These are phyloP conservation scores for Naganishia onofrii DNA, from an alignment of 768 basidiomycete genomes.

Conservation along the genomic window DNA sequence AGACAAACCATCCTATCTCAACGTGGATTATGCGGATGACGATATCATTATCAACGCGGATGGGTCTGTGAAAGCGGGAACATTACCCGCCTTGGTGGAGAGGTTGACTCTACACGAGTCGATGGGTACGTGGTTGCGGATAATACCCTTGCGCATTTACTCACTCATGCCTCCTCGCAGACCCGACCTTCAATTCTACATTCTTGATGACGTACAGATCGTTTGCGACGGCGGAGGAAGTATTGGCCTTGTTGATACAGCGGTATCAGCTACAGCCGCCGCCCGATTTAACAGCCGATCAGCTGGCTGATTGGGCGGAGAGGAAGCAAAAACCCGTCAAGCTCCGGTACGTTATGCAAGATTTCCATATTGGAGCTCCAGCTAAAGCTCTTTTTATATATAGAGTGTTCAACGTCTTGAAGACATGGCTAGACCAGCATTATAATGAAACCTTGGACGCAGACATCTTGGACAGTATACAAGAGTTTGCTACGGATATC, in stretches of 20 bases:
- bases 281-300: conserved; percentile 60
- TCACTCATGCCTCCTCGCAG: conserved; percentile 50
- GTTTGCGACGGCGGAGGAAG: conserved; percentile 76
- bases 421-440: conserved; percentile 79
- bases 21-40: conserved; percentile 69
- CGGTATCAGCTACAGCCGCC: conserved; percentile 79
- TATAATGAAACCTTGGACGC: conserved; percentile 77
- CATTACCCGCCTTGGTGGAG: conserved; percentile 78
- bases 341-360: conserved; percentile 63
- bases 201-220: conserved; percentile 97
- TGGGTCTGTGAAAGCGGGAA: conserved; percentile 79
- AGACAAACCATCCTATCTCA: conserved; percentile 74
- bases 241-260: conserved; percentile 74
- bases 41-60: conserved; percentile 85
- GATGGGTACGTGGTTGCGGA: conserved; percentile 60
- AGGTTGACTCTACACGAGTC: conserved; percentile 86
- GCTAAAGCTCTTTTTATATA: background rate
- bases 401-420: conserved; percentile 86
- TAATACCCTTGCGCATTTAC: background rate
- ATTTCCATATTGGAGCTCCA: conserved; percentile 19
- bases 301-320: conserved; percentile 75
- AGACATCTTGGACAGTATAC: conserved; percentile 75
- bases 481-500: conserved; percentile 62
- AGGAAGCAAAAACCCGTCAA: conserved; percentile 84
- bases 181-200: conserved; percentile 75